phyloP scores from a whole-genome alignment of 768 basidiomycete species.

The Lyophyllum atratum region DNA sequence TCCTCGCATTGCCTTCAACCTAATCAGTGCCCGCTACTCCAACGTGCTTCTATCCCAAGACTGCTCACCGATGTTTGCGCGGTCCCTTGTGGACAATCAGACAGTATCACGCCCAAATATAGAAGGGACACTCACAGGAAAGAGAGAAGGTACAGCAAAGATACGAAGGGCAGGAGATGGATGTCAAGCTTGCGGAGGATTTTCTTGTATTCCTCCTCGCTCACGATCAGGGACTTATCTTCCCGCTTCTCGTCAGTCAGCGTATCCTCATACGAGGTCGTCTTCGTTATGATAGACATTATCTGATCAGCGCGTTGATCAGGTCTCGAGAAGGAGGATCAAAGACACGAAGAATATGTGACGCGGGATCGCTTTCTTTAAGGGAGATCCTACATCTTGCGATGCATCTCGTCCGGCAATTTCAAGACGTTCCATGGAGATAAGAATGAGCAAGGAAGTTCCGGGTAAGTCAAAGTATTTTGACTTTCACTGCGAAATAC shows the following conservation, averaged over 20 bases:
- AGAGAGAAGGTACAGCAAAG: slow-evolving; percentile 45
- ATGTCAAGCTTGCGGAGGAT: slow-evolving; percentile 44
- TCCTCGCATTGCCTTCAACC: slow-evolving; percentile 29
- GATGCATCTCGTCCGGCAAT: neutral
- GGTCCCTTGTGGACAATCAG: slow-evolving; percentile 26
- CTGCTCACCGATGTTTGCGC: slow-evolving; percentile 33
- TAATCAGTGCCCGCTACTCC: neutral
- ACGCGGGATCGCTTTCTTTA: neutral
- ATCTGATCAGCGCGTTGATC: neutral
- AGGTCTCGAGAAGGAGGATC: neutral
- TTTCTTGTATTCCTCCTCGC: slow-evolving; percentile 24
- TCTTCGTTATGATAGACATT: slow-evolving; percentile 2
- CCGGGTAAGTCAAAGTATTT: neutral
- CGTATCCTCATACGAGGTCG: slow-evolving; percentile 11
- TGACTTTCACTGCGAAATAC: neutral
- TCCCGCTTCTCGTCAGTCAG: slow-evolving; percentile 1
- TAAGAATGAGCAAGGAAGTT: neutral
- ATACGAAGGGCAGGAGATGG: slow-evolving; percentile 46
- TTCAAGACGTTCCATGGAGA: neutral
- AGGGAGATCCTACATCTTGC: neutral
- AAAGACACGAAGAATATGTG: neutral
- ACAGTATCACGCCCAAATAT: neutral
- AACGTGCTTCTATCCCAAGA: neutral
- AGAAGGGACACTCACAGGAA: slow-evolving; percentile 39
- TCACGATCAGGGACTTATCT: slow-evolving; percentile 3